phyloP scores from a whole-genome alignment of 371 early-diverging fungal genomes.

The Batrachochytrium dendrobatidis region DNA sequence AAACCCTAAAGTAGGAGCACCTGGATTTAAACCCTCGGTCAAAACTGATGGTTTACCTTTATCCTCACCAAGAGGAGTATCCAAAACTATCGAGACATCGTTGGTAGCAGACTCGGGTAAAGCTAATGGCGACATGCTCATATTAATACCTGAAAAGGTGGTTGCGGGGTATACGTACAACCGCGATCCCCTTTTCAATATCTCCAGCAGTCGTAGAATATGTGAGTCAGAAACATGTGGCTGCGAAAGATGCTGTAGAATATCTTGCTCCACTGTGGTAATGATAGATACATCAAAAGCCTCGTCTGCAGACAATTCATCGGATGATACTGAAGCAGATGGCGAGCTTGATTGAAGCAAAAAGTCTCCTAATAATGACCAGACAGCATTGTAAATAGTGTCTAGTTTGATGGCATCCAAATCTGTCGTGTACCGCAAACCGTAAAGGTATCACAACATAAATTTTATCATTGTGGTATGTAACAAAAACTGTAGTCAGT shows the following conservation, averaged over 20 bases:
- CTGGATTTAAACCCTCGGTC: not conserved
- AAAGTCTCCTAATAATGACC: constrained; percentile 64
- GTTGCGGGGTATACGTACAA: constrained; percentile 25
- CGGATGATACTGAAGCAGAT: constrained; percentile 50
- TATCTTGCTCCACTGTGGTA: constrained; percentile 55
- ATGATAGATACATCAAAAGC: constrained; percentile 70
- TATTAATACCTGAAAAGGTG: not conserved
- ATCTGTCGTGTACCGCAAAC: too few species aligned
- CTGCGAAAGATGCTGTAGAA: constrained; percentile 60
- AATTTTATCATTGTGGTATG: too few species aligned
- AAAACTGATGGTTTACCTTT: constrained; percentile 11
- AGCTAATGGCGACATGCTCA: constrained; percentile 3
- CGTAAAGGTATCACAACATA: too few species aligned
- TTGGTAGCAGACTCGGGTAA: constrained; percentile 6
- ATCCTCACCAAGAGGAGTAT: constrained; percentile 4
- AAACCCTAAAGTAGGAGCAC: constrained; percentile 11
- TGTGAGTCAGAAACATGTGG: constrained; percentile 55
- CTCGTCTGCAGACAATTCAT: constrained; percentile 66
- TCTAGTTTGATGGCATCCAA: constrained; percentile 18
- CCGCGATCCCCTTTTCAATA: constrained; percentile 50
- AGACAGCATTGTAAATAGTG: constrained; percentile 58
- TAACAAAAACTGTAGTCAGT: too few species aligned
- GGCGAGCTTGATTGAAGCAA: constrained; percentile 48
- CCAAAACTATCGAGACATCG: not conserved
- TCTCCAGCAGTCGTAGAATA: constrained; percentile 47